phyloP scores from a whole-genome alignment of 495 filamentous ascomycete species.

The Cairneyella variabilis region DNA sequence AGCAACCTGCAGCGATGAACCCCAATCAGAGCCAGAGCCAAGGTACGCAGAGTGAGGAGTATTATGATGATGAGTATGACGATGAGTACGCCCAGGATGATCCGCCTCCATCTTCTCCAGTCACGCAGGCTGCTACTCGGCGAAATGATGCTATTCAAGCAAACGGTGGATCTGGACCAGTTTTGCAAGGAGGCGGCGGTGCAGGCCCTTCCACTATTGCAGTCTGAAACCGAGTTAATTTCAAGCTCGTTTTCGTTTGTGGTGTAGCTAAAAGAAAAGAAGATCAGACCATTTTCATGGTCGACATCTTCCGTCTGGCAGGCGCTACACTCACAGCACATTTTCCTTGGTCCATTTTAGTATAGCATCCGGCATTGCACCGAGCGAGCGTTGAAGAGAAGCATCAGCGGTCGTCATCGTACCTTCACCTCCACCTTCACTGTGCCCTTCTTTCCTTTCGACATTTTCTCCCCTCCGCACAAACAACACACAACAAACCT shows the following conservation, averaged over 20 bases:
- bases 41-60: slow-evolving; percentile 49
- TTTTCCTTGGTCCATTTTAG: too few relatives aligned
- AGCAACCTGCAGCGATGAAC: slow-evolving; percentile 40
- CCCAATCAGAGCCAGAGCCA: slow-evolving; percentile 32
- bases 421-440: too few relatives aligned
- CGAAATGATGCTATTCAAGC: slow-evolving; percentile 7
- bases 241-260: not conserved
- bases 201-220: not conserved
- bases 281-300: too few relatives aligned
- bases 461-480: too few relatives aligned
- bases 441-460: too few relatives aligned
- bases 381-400: too few relatives aligned
- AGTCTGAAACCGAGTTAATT: not conserved
- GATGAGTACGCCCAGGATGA: slow-evolving; percentile 38
- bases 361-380: too few relatives aligned
- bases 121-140: not conserved
- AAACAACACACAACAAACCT: too few relatives aligned
- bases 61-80: slow-evolving; percentile 51
- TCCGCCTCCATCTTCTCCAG: slow-evolving; percentile 21
- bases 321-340: too few relatives aligned
- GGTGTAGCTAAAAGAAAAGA: too few relatives aligned
- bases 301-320: too few relatives aligned
- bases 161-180: slow-evolving; percentile 1
- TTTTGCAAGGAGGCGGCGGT: not conserved
- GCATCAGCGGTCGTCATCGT: too few relatives aligned